Percentiles rank a stretch among this genome's conserved stretches.
Evolutionary conservation across 257 asterid species (phyloP).

Genomic region (Ehretia macrophylla): DNA sequence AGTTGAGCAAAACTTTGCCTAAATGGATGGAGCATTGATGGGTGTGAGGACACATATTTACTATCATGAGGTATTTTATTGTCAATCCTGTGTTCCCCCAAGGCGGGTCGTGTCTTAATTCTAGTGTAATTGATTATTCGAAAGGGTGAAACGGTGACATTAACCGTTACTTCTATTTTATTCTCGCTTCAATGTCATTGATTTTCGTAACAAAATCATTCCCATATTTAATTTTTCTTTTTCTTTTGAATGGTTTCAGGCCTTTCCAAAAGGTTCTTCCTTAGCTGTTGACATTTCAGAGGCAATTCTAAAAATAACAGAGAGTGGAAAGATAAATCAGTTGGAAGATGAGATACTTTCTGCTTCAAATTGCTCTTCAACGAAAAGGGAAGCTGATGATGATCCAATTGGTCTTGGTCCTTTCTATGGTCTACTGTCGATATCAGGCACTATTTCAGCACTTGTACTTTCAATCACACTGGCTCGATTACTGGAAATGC

Average conservation of each 20-base stretch:
- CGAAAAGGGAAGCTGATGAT: neutral
- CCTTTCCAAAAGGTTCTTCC: slow-evolving; percentile 50
- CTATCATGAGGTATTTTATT: no score
- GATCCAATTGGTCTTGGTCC: slow-evolving; percentile 31
- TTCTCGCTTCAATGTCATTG: neutral
- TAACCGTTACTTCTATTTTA: neutral
- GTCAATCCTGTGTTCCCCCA: no score
- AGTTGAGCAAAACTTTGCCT: no score
- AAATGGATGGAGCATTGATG: no score
- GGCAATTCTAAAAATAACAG: slow-evolving; percentile 51
- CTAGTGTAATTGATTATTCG: no score
- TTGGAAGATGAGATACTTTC: slow-evolving; percentile 34
- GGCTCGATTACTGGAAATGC: slow-evolving; percentile 5
- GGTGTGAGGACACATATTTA: no score
- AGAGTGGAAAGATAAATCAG: slow-evolving; percentile 38
- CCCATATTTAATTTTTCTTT: neutral
- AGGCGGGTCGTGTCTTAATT: no score
- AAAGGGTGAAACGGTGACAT: no score
- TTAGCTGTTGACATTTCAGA: slow-evolving; percentile 47
- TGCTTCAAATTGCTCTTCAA: slow-evolving; percentile 24
- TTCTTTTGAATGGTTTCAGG: slow-evolving; percentile 24
- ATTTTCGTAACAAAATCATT: neutral
- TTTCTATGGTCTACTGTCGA: slow-evolving; percentile 34
- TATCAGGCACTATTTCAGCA: slow-evolving; percentile 21
- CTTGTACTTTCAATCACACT: slow-evolving; percentile 16